Percentiles rank a stretch among this genome's conserved stretches.
These are phyloP conservation scores for Trichoderma sp. DNA, from an alignment of 2,329 filamentous ascomycete species.

Conservation along the genomic window DNA sequence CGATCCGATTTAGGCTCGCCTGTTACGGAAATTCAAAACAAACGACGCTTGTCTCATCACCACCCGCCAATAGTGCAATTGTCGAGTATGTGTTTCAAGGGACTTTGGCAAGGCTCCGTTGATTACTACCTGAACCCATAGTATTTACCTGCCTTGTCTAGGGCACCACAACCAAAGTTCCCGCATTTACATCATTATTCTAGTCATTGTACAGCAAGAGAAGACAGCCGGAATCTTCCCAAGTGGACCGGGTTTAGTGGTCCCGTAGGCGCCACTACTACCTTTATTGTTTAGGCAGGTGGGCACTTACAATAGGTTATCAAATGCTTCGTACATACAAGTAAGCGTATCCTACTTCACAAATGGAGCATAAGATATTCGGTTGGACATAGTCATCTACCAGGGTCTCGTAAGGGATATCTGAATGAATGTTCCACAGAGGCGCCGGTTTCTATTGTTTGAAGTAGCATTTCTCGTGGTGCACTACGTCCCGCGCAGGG, in stretches of 20 bases:
- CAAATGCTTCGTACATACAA: neutral
- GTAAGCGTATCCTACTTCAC: neutral
- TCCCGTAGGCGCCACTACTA: neutral
- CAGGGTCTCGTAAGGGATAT: neutral
- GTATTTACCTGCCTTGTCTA: neutral
- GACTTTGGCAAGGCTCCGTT: constrained; percentile 1
- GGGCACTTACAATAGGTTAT: neutral
- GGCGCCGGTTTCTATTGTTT: neutral
- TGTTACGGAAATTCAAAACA: neutral
- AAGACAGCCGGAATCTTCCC: neutral
- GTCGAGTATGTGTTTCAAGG: neutral
- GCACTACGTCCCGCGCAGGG: neutral
- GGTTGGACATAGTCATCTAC: neutral
- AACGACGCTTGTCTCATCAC: constrained; percentile 8
- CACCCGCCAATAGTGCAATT: neutral
- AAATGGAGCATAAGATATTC: neutral
- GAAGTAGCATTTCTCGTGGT: neutral
- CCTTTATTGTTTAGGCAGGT: constrained; percentile 24
- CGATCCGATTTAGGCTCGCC: neutral
- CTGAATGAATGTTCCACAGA: neutral
- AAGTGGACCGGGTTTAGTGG: neutral
- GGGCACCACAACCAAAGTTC: neutral
- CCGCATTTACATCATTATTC: neutral
- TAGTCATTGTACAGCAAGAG: neutral
- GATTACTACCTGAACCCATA: neutral